Evolutionary conservation across 257 asterid genomes (phyloP), one percentile per base, ranked within the genome.

Genomic region (Fraxinus americana): DNA sequence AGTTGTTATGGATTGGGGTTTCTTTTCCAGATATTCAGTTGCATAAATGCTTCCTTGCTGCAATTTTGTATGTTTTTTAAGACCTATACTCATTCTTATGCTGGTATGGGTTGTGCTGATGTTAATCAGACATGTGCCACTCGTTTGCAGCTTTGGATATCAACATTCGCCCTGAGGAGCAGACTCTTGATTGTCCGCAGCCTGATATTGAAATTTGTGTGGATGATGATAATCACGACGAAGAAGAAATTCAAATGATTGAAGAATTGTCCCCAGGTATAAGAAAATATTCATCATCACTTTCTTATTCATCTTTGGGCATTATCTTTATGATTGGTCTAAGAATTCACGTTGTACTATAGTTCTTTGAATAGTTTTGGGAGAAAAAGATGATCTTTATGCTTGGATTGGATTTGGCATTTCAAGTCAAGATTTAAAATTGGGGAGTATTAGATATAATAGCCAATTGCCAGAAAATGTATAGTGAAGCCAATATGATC

Each of bases 131-230:
- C 92, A 83, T 88, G 83, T 92, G 81, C 93, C 94, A 91, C 95
- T 88, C 95, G 84, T 90, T 90, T 94, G 91, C 97, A 94, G 98
- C 92, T 92, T 87, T 94, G 97, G 97, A 91, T 86, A 88, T 92
- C 83, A 86, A 89, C 76, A 80, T 83, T 68, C 84, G 87, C 76
- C 94, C 93, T 11, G 98, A 92, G 88, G 97, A 91, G 86, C 97
- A 90, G 85, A 86, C 88, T 75, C 77, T 91, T 61, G 90, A 86
- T 70, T 85, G 93, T 82, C 88, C 87, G 80, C 89, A 78, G 67
- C 90, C 88, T 1, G 95, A 90, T 75, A 86, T 82, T 72, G 98
- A 90, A 75, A 94, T 88, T 78, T 88, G 80, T 19, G 81, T 57
- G 41, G 92, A 82, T 32, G 85, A 90, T 67, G 95, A 91, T 68